phyloP scores from a whole-genome alignment of 208 protist species.

The Eutreptiella sp. region DNA sequence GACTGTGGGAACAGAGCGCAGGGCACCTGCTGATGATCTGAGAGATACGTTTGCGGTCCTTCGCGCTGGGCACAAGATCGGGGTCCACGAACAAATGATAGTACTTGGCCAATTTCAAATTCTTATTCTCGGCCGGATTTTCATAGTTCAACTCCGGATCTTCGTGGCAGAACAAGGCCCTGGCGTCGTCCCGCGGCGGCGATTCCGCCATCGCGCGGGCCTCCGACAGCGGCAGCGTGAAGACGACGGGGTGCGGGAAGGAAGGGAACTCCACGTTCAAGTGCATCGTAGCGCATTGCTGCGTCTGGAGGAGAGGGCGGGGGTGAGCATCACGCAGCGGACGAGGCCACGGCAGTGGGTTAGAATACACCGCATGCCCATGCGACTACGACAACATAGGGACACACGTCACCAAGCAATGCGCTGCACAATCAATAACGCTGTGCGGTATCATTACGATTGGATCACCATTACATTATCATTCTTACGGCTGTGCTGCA shows the following conservation, averaged over 20 bases:
- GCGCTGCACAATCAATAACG: too few relatives aligned
- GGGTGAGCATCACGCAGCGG: too few relatives aligned
- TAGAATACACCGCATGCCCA: too few relatives aligned
- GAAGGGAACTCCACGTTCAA: conserved; percentile 33
- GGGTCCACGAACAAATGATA: conserved; percentile 29
- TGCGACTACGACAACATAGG: too few relatives aligned
- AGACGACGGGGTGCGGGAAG: conserved; percentile 38
- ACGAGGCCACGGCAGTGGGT: too few relatives aligned
- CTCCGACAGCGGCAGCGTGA: not conserved
- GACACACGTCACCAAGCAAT: too few relatives aligned
- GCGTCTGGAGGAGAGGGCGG: not conserved
- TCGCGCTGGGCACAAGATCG: conserved; percentile 36
- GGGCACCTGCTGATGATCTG: too few relatives aligned
- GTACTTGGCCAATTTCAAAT: conserved; percentile 31
- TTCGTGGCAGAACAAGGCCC: conserved; percentile 12
- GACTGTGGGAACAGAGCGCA: not conserved
- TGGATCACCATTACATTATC: too few relatives aligned
- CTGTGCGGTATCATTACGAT: too few relatives aligned
- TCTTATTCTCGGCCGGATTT: conserved; percentile 28
- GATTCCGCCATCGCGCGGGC: not conserved
- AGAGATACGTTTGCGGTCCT: conserved; percentile 21
- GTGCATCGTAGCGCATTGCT: not conserved
- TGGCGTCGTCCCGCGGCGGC: not conserved
- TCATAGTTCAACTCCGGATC: conserved; percentile 28
- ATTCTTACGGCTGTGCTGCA: too few relatives aligned